These are phyloP conservation scores for Tympanopsis confertula DNA, from an alignment of 2,329 filamentous ascomycete genomes.

Conservation along the genomic window DNA sequence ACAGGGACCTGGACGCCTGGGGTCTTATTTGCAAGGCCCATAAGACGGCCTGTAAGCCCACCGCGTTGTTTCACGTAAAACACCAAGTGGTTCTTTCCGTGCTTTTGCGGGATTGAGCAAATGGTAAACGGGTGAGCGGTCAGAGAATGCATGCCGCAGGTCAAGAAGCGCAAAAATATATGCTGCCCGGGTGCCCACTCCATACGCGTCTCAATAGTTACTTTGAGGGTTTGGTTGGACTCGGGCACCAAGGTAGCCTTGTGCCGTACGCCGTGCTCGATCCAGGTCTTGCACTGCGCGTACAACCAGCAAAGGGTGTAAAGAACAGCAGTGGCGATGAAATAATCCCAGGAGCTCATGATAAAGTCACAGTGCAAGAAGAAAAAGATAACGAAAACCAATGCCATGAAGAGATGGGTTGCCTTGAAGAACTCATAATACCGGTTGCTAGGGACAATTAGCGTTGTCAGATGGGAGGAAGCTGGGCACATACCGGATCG, in stretches of 20 bases:
- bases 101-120: constrained; percentile 24
- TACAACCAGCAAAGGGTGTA: constrained; percentile 35
- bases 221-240: constrained; percentile 25
- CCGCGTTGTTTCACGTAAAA: constrained; percentile 38
- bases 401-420: constrained; percentile 36
- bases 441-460: constrained; percentile 23
- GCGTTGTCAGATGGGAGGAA: not conserved
- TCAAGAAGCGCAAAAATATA: constrained; percentile 38
- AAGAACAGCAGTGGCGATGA: constrained; percentile 40
- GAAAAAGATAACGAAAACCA: constrained; percentile 44
- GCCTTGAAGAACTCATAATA: constrained; percentile 52
- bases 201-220: constrained; percentile 28
- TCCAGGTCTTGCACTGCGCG: constrained; percentile 29
- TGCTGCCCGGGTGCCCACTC: constrained; percentile 41
- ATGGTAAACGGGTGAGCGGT: constrained; percentile 43
- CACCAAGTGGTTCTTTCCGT: constrained; percentile 23
- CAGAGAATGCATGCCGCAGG: constrained; percentile 26
- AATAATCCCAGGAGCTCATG: constrained; percentile 48
- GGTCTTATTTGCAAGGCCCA: constrained; percentile 19
- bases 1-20: constrained; percentile 27
- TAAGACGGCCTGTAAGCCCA: constrained; percentile 35
- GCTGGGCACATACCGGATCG: constrained; percentile 27
- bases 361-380: constrained; percentile 47
- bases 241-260: constrained; percentile 26
- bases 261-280: constrained; percentile 34